Base-by-base conservation (phyloP, 2,329 filamentous ascomycete species). In the Harringtonia lauricola region DNA sequence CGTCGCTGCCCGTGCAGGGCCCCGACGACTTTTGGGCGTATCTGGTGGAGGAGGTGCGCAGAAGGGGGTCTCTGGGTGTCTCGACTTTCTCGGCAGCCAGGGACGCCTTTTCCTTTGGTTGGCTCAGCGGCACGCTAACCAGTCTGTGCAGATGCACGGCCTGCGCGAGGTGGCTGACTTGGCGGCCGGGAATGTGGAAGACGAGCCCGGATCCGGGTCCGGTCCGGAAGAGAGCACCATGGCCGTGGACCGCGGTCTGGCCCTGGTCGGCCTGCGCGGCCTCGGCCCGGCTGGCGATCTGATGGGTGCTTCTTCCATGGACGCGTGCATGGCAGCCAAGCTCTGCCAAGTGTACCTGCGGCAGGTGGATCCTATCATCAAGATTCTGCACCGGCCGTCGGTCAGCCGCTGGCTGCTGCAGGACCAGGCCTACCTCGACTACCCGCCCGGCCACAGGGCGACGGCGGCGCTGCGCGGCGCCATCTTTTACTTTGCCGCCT, bases 291-390 rank as follows among this genome's bases (percentile, higher is more conserved):
- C n/a, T n/a, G n/a, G n/a, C n/a, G n/a, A n/a, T n/a, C n/a, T n/a
- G n/a, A n/a, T n/a, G n/a, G n/a, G n/a, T n/a, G n/a, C n/a, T n/a
- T 38, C 21, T 9, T 38, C 2, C 28, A 39, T 33, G 8, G 34
- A 47, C 28, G 22, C 18, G 3, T 8, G 8, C 8, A 5, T 41
- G 13, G 42, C 19, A 2, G 13, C n/a, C 2, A 19, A 36, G 13
- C 43, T 55, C 14, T 55, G 53, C 35, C 39, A 48, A 21, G 30
- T 55, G 3, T 56, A 52, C 37, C 46, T 55, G 4, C 21, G 31
- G 4, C 49, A 55, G 31, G 53, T 55, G 9, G 53, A 56, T 18
- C 54, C 52, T 4, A 47, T 56, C 39, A 45, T 55, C 41, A 55
- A 55, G 36, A 42, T 56, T 7, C 46, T 56, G 4, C 53, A 55